Percentiles rank a stretch among this genome's conserved stretches.
These are phyloP conservation scores for Phytophthora pluvialis DNA, from an alignment of 352 stramenopile species.

Conservation along the genomic window DNA sequence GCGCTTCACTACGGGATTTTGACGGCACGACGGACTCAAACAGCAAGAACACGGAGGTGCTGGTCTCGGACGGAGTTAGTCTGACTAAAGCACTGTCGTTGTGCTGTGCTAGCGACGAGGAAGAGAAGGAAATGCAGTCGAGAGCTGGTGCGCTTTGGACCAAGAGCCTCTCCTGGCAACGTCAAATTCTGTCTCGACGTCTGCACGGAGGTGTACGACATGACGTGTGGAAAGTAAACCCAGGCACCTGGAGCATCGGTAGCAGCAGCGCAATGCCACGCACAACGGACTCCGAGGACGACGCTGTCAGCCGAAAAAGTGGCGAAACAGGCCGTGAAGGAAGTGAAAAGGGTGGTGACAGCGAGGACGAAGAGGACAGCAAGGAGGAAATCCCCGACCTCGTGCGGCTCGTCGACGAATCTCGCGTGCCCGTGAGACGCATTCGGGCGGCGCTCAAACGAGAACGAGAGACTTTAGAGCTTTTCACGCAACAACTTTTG, in stretches of 20 bases:
- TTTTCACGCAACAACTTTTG: constrained; percentile 61
- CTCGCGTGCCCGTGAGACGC: constrained; percentile 47
- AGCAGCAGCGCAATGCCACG: constrained; percentile 4
- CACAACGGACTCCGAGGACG: neutral
- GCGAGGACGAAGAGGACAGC: constrained; percentile 31
- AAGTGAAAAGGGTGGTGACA: neutral
- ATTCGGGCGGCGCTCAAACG: constrained; percentile 41
- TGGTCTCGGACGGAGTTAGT: constrained; percentile 14
- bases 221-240: constrained; percentile 24
- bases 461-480: constrained; percentile 42
- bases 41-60: constrained; percentile 9
- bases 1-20: constrained; percentile 52
- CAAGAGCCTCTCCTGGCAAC: constrained; percentile 26
- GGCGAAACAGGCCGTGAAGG: neutral
- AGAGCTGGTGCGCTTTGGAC: constrained; percentile 28
- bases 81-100: constrained; percentile 38
- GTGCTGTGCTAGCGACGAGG: constrained; percentile 48
- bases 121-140: constrained; percentile 43
- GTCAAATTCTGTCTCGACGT: constrained; percentile 28
- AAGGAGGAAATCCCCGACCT: constrained; percentile 36
- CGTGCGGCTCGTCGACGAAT: constrained; percentile 34
- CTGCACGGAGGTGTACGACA: constrained; percentile 15
- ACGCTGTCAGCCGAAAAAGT: neutral
- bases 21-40: constrained; percentile 37
- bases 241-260: neutral